These are phyloP conservation scores for Myriosclerotinia scirpicola DNA, from an alignment of 2,329 filamentous ascomycete species.

Conservation along the genomic window DNA sequence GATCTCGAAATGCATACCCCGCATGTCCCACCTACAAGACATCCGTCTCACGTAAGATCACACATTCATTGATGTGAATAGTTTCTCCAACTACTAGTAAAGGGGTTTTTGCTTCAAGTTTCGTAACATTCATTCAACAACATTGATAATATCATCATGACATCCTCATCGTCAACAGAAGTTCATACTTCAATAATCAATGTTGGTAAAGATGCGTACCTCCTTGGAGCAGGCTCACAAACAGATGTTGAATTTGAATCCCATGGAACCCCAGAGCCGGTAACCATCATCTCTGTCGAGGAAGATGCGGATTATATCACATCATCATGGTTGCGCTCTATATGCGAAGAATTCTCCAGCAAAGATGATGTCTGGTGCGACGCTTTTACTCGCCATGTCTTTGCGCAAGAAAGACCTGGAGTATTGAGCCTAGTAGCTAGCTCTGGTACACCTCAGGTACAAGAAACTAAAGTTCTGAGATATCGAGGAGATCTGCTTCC, in stretches of 20 bases:
- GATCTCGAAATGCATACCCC: not conserved
- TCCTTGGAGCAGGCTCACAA: not conserved
- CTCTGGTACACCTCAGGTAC: not conserved
- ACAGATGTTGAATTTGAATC: not conserved
- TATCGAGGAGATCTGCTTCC: not conserved
- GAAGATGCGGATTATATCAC: not conserved
- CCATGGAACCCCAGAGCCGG: not conserved
- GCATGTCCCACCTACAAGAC: not conserved
- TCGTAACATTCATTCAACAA: too few relatives aligned
- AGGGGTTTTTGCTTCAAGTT: not conserved
- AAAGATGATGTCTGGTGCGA: slow-evolving; percentile 13
- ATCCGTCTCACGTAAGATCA: not conserved
- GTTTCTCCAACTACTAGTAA: not conserved
- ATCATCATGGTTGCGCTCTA: not conserved
- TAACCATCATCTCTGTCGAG: not conserved
- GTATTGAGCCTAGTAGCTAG: not conserved
- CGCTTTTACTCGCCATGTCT: not conserved
- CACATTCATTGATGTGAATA: too few relatives aligned
- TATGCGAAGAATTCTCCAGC: not conserved
- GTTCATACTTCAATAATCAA: not conserved
- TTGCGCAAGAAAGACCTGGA: not conserved
- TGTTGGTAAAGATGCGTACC: not conserved
- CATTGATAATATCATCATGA: not conserved
- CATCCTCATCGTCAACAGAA: not conserved
- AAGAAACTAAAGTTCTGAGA: not conserved